Conservation (phyloP, 2,329 filamentous ascomycete species). For the Magnaporthiopsis rhizophila region DNA sequence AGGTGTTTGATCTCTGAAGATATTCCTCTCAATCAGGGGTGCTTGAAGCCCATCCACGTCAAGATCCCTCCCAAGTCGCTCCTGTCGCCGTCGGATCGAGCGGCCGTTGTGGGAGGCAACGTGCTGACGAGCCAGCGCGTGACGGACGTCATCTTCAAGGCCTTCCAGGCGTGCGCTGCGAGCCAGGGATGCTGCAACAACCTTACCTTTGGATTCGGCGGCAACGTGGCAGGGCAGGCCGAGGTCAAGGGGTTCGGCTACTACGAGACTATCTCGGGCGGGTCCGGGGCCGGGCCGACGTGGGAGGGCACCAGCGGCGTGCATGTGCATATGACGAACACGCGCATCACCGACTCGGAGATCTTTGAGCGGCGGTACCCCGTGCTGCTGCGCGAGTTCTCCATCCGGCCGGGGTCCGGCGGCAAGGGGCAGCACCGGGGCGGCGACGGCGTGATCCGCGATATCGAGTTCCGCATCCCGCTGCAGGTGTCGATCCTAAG, state of each 20-base stretch:
- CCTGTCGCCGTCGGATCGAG: constrained; percentile 21
- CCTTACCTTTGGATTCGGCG: constrained; percentile 23
- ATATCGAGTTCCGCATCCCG: constrained; percentile 25
- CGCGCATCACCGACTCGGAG: constrained; percentile 23
- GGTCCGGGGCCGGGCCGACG: constrained; percentile 22
- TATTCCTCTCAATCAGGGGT: constrained; percentile 32
- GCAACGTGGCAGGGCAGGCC: constrained; percentile 15
- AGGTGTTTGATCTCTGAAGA: constrained; percentile 26
- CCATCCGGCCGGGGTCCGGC: constrained; percentile 21
- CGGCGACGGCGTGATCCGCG: constrained; percentile 25
- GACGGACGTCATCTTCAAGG: constrained; percentile 24
- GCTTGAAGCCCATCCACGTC: constrained; percentile 26
- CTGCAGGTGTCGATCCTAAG: constrained; percentile 27
- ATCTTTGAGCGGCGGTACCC: constrained; percentile 27
- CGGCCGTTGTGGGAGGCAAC: constrained; percentile 33
- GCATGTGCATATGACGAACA: constrained; percentile 25
- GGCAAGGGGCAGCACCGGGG: constrained; percentile 23
- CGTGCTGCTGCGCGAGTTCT: constrained; percentile 23
- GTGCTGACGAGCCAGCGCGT: constrained; percentile 23
- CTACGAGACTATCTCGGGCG: constrained; percentile 26
- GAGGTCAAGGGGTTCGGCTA: constrained; percentile 21
- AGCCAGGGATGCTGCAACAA: constrained; percentile 25
- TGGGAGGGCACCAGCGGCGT: constrained; percentile 22
- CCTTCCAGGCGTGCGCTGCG: constrained; percentile 20
- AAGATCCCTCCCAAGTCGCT: constrained; percentile 23